Conservation (phyloP, 768 basidiomycete species). For the Serendipita sp. region DNA sequence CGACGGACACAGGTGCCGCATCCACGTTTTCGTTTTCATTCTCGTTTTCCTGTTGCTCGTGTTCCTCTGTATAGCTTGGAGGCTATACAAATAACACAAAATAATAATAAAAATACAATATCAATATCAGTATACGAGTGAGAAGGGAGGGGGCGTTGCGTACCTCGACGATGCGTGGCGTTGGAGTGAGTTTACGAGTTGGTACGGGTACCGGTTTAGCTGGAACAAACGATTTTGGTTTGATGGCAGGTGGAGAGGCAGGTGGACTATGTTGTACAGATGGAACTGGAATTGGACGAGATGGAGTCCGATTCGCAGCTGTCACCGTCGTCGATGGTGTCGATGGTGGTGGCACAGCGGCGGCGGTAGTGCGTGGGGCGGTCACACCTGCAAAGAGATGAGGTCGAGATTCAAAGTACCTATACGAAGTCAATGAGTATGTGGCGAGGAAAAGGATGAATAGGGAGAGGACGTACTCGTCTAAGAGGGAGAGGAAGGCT, state of each 20-base stretch:
- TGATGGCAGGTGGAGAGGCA: neutral
- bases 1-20: neutral
- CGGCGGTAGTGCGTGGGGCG: neutral
- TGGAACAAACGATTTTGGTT: neutral
- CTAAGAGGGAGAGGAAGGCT: neutral
- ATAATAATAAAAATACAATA: no score
- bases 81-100: no score
- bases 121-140: no score
- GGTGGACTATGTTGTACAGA: neutral
- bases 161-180: slow-evolving; percentile 2
- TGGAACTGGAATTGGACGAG: neutral
- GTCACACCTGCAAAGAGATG: neutral
- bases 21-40: neutral
- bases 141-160: neutral
- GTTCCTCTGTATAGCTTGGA: no score
- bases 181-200: neutral
- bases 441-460: neutral
- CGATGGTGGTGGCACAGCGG: no score
- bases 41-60: no score
- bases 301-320: neutral
- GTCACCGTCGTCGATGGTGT: no score
- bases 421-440: neutral
- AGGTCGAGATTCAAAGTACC: neutral
- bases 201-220: neutral
- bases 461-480: neutral